These are phyloP conservation scores for Mycena crocata DNA, from an alignment of 768 basidiomycete species.

Conservation along the genomic window DNA sequence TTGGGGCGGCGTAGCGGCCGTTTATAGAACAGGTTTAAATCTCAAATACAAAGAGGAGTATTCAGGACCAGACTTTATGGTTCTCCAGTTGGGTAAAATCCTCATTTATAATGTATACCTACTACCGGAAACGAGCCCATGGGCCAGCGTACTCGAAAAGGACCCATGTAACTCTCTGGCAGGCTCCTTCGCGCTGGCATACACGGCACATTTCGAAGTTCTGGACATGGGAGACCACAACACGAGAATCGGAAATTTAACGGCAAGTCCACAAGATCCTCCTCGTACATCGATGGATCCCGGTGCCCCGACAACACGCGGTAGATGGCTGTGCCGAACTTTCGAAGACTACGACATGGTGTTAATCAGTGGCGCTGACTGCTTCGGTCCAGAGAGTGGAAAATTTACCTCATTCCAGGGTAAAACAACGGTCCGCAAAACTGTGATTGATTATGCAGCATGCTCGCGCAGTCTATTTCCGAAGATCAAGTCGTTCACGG, in stretches of 20 bases:
- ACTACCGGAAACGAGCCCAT: neutral
- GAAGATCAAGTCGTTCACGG: neutral
- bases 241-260: neutral
- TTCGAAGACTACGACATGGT: neutral
- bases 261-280: neutral
- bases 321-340: neutral
- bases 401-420: constrained; percentile 1
- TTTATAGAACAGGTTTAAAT: neutral
- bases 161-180: neutral
- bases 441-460: neutral
- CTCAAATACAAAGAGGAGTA: neutral
- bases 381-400: too few species aligned
- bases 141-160: neutral
- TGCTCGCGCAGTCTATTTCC: neutral
- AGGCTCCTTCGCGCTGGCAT: neutral
- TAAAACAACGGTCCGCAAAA: neutral
- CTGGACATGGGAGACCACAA: neutral
- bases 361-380: neutral
- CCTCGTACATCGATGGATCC: neutral
- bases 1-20: neutral
- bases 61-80: constrained; percentile 20
- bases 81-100: neutral
- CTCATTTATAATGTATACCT: neutral
- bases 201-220: neutral
- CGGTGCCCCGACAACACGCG: neutral